A percentile compares a stretch with the other conserved stretches of the same genome.
Evolutionary conservation across 2,329 filamentous ascomycete species (phyloP).

Genomic region (Penicillium psychrosexuale): DNA sequence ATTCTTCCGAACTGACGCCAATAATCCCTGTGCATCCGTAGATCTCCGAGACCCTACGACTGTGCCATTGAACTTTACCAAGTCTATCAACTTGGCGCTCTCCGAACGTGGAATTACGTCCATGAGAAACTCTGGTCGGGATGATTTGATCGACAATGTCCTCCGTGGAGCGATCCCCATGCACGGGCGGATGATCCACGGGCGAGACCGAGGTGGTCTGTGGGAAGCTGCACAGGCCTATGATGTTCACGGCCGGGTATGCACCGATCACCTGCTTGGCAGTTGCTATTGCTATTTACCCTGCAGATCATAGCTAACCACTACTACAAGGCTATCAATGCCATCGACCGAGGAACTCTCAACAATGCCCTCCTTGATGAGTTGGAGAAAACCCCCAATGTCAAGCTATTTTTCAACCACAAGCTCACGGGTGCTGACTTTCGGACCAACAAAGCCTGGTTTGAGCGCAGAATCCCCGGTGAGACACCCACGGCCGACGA

Average conservation of each 20-base stretch:
- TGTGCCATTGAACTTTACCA: conserved; percentile 88
- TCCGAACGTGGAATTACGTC: conserved; percentile 93
- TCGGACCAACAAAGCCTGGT: conserved; percentile 74
- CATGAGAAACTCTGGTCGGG: conserved; percentile 66
- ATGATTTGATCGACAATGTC: conserved; percentile 68
- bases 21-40: conserved; percentile 41
- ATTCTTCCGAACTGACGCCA: conserved; percentile 13
- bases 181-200: conserved; percentile 95
- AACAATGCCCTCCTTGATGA: conserved; percentile 83
- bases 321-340: conserved; percentile 67
- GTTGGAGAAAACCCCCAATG: conserved; percentile 79
- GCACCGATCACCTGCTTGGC: conserved; percentile 22
- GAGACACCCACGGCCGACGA: conserved; percentile 32
- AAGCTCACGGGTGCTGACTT: conserved; percentile 92
- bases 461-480: conserved; percentile 57
- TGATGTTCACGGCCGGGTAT: conserved; percentile 79
- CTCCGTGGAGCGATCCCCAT: conserved; percentile 82
- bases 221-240: conserved; percentile 83
- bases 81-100: conserved; percentile 95
- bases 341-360: conserved; percentile 77
- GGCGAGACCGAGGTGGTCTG: conserved; percentile 62
- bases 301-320: conserved; percentile 1
- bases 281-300: conserved; percentile 9
- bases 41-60: conserved; percentile 83
- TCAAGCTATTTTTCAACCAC: conserved; percentile 88